Base-by-base conservation (phyloP, 352 stramenopile species). In the Phytophthora cactorum region DNA sequence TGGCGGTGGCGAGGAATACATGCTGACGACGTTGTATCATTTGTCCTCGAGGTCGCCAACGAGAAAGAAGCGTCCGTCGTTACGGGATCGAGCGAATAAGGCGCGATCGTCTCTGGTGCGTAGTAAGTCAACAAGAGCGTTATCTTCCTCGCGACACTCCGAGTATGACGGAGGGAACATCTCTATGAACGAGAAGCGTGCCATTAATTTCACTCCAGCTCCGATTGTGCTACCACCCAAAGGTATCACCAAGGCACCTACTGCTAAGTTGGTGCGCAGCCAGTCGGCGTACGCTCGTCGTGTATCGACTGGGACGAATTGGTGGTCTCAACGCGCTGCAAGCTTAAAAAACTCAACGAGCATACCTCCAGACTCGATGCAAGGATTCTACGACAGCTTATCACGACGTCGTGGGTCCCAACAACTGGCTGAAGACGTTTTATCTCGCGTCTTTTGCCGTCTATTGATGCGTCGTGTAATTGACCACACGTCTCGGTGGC, bases 1-100 rank as follows among this genome's bases (percentile, higher is more conserved):
- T 17, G 46, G 38, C 3, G n/a, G 69, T 14, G 34, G 72, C 4
- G 59, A 83, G 4, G 81, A 86, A n/a, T 89, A 81, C 53, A 72
- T 89, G 59, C 68, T 89, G 3, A 84, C 76, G 9, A 87, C 81
- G 11, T 53, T 88, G 8, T 86, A 80, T 46, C 81, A 89, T 12
- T 58, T 79, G 1, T 77, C 76, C 4, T 71, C 72, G 1, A 64
- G 58, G 58, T n/a, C 45, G 1, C 52, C 57, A 4, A 43, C 41
- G 10, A 59, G 38, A 36, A 55, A 39, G 7, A 52, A 66, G 49
- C 46, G 61, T 10, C 14, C 53, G 14, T 73, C 68, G 1, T 15
- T 80, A 10, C 58, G 64, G 45, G 49, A 70, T 22, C 52, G 56
- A 41, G 50, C 50, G 5, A 60, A 46, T 8, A n/a, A 31, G 5